Percentiles rank a stretch among this genome's conserved stretches.
Conservation (phyloP, 208 protist genomes). For the Leishmania major region DNA sequence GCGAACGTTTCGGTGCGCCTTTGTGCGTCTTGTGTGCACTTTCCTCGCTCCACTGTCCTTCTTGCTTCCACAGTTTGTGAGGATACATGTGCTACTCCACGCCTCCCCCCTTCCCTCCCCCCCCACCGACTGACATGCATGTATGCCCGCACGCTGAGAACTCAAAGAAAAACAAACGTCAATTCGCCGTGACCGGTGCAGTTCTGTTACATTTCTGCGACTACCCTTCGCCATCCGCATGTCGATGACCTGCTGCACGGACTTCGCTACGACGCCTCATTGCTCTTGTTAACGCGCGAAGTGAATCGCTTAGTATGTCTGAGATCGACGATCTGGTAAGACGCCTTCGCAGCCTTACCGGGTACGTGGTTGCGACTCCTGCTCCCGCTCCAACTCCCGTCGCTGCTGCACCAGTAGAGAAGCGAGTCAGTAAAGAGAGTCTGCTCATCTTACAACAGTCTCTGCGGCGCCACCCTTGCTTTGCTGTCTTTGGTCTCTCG, state of each 20-base stretch:
- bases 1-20: background rate
- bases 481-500: conserved; percentile 18
- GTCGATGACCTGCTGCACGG: background rate
- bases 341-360: conserved; percentile 68
- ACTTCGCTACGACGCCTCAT: too few species aligned
- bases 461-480: conserved; percentile 67
- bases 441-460: conserved; percentile 69
- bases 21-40: background rate
- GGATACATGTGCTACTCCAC: background rate
- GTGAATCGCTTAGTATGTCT: conserved; percentile 4
- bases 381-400: conserved; percentile 11
- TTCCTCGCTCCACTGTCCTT: too few species aligned
- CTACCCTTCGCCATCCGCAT: background rate
- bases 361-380: conserved; percentile 34
- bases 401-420: conserved; percentile 18
- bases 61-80: background rate
- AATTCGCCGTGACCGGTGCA: background rate
- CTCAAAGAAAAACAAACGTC: background rate
- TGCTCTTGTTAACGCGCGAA: too few species aligned
- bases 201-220: background rate
- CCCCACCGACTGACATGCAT: background rate
- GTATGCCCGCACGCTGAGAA: background rate
- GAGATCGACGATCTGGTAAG: conserved; percentile 71
- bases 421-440: conserved; percentile 44
- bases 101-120: background rate